Evolutionary conservation across 2,329 filamentous ascomycete genomes (phyloP).

Genomic region (Phaeosphaeriaceae sp.): DNA sequence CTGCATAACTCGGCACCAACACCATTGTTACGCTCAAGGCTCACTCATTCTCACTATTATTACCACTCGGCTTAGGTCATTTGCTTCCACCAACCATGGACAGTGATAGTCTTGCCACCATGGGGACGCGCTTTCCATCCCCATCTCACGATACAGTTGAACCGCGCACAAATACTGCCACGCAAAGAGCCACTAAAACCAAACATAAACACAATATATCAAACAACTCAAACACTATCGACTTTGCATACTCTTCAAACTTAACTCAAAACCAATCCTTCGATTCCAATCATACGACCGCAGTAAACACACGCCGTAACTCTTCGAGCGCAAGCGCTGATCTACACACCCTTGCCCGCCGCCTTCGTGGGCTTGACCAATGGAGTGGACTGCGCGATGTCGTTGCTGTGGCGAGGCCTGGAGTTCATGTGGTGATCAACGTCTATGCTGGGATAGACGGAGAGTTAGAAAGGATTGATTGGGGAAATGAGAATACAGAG

Average conservation of each 20-base stretch:
- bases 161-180: no score
- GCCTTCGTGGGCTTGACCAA: not conserved
- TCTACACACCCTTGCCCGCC: no score
- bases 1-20: no score
- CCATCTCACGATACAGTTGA: no score
- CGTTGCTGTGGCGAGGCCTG: not conserved
- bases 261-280: not conserved
- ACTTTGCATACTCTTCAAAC: not conserved
- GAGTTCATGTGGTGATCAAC: not conserved
- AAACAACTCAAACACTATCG: not conserved
- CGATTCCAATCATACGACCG: not conserved
- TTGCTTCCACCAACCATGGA: no score
- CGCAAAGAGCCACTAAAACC: not conserved
- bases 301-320: not conserved
- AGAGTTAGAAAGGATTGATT: not conserved
- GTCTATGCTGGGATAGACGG: not conserved
- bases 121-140: not conserved
- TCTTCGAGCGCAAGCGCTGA: not conserved
- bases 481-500: not conserved
- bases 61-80: no score
- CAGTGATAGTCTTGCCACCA: no score
- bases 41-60: no score
- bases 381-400: not conserved
- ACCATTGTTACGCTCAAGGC: no score
- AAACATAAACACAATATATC: not conserved